These are phyloP conservation scores for Globisporangium uncinulatum DNA, from an alignment of 352 stramenopile species.

Conservation along the genomic window DNA sequence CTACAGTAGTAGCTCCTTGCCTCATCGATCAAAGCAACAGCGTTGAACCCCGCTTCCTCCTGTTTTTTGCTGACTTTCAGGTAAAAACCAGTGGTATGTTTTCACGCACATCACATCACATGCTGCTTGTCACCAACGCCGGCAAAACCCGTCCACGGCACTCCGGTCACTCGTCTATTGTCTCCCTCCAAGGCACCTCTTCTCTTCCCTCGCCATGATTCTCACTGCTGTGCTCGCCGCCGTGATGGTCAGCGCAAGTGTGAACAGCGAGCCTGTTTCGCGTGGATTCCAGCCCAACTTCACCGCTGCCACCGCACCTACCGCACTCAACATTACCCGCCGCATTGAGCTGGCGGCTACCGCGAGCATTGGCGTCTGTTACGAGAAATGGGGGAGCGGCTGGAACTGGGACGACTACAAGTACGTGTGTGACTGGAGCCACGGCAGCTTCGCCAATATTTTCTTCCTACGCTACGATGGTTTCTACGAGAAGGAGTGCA, in stretches of 20 bases:
- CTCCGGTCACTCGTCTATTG: too few species aligned
- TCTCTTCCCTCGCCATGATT: background rate
- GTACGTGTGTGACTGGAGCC: background rate
- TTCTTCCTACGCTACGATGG: slow-evolving; percentile 1
- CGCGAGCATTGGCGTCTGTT: background rate
- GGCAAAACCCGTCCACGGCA: too few species aligned
- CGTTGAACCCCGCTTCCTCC: too few species aligned
- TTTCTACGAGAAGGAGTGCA: slow-evolving; percentile 1
- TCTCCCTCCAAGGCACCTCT: too few species aligned
- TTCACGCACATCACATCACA: too few species aligned
- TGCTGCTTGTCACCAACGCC: background rate
- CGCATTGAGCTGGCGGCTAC: background rate
- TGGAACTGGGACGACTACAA: slow-evolving; percentile 1
- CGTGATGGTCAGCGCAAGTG: background rate
- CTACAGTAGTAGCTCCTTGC: too few species aligned
- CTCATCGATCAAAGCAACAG: too few species aligned
- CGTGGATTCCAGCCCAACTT: background rate
- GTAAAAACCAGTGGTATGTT: too few species aligned
- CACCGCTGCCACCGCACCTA: too few species aligned
- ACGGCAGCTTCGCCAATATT: background rate
- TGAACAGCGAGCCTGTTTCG: background rate
- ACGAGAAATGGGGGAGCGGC: background rate
- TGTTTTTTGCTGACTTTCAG: too few species aligned
- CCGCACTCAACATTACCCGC: background rate
- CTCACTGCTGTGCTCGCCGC: background rate